Conservation (phyloP, 768 basidiomycete species). For the Mycena filopes region DNA sequence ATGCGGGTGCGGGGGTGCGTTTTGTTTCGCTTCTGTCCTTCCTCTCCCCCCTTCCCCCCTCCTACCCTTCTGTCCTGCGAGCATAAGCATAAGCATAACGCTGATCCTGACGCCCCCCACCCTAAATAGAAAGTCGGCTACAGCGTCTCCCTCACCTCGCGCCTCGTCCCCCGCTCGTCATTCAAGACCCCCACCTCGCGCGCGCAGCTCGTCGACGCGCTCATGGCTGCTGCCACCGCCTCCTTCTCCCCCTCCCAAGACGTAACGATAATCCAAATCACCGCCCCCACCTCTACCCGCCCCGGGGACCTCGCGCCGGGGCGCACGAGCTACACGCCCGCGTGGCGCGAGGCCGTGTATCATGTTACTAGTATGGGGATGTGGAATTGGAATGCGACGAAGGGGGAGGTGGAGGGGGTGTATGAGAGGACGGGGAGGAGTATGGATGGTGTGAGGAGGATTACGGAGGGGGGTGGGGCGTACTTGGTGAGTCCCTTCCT, state of each 20-base stretch:
- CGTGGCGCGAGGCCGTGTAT: slow-evolving; percentile 53
- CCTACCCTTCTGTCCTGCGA: slow-evolving; percentile 7
- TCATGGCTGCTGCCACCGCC: slow-evolving; percentile 46
- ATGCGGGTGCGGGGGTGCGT: slow-evolving; percentile 49
- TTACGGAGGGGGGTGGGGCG: slow-evolving; percentile 58
- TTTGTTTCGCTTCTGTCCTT: not conserved
- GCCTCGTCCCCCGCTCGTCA: slow-evolving; percentile 51
- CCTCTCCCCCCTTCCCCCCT: not conserved
- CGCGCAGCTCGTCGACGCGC: slow-evolving; percentile 47
- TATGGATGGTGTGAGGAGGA: slow-evolving; percentile 51
- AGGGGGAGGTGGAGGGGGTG: slow-evolving; percentile 43
- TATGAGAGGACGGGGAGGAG: slow-evolving; percentile 49
- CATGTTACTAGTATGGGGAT: slow-evolving; percentile 55
- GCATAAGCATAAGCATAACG: too few relatives aligned
- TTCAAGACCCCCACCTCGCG: slow-evolving; percentile 46
- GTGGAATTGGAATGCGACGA: slow-evolving; percentile 61
- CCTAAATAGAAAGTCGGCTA: slow-evolving; percentile 48
- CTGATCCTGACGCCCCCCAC: not conserved
- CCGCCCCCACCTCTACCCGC: slow-evolving; percentile 41
- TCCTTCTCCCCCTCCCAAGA: slow-evolving; percentile 36
- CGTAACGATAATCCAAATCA: slow-evolving; percentile 55
- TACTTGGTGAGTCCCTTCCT: slow-evolving; percentile 48
- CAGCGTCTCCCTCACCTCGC: slow-evolving; percentile 55
- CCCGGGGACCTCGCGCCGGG: slow-evolving; percentile 43
- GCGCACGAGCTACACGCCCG: slow-evolving; percentile 55